A percentile compares a stretch with the other conserved stretches of the same genome.
These are phyloP conservation scores for Rosa hybrid DNA, from an alignment of 331 rosid genomes.

Conservation along the genomic window DNA sequence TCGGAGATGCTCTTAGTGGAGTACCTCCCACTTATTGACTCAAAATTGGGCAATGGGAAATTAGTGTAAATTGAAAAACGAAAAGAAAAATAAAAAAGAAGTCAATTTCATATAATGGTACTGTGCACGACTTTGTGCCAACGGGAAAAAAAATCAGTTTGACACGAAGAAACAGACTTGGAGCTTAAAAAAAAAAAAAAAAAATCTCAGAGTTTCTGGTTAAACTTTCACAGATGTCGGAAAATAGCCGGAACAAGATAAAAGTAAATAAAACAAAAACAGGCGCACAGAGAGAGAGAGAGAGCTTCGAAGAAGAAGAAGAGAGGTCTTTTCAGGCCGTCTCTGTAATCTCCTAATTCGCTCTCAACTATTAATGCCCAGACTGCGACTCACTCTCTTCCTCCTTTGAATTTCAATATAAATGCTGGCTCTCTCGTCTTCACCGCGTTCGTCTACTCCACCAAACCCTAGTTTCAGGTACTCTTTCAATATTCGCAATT, in stretches of 20 bases:
- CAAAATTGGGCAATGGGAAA: too few species aligned
- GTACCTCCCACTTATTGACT: too few species aligned
- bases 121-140: background rate
- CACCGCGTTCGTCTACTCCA: background rate
- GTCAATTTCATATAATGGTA: background rate
- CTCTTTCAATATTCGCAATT: background rate
- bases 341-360: background rate
- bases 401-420: too few species aligned
- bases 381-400: background rate
- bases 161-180: background rate
- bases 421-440: background rate
- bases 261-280: background rate
- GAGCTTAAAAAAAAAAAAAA: background rate
- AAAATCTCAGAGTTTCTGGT: constrained; percentile 3
- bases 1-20: too few species aligned
- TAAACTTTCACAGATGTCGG: constrained; percentile 10
- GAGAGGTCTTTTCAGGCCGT: background rate
- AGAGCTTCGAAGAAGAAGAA: background rate
- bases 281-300: background rate
- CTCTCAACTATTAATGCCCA: background rate
- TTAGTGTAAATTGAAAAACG: too few species aligned
- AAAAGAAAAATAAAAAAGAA: too few species aligned
- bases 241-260: constrained; percentile 11
- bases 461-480: constrained; percentile 21
- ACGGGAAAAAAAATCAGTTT: background rate